These are phyloP conservation scores for Ustilaginoidea virens DNA, from an alignment of 2,329 filamentous ascomycete genomes.

Conservation along the genomic window DNA sequence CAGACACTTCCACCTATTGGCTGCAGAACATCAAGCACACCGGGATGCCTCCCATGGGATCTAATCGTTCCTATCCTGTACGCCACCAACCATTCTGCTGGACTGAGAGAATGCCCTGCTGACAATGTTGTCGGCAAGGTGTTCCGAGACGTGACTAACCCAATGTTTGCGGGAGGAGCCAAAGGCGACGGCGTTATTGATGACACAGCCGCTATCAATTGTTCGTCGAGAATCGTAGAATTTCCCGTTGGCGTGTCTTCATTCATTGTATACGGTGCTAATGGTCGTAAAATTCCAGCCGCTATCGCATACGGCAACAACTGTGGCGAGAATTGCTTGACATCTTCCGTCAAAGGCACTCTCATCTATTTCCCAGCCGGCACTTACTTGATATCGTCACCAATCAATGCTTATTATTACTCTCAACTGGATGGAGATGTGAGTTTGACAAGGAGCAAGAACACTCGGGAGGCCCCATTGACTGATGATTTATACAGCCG, in stretches of 20 bases:
- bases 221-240: background rate
- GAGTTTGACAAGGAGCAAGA: background rate
- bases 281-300: background rate
- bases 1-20: constrained; percentile 2
- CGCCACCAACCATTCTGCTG: too few relatives aligned
- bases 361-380: background rate
- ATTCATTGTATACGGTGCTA: background rate
- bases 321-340: background rate
- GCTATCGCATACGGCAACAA: background rate
- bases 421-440: background rate
- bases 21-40: constrained; percentile 2
- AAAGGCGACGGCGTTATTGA: too few relatives aligned
- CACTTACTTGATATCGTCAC: background rate
- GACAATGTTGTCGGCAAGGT: too few relatives aligned
- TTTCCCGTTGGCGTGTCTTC: background rate
- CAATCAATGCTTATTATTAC: background rate
- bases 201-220: background rate
- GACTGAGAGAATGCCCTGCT: too few relatives aligned
- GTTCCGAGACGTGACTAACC: too few relatives aligned
- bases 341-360: background rate
- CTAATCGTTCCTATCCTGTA: constrained; percentile 3
- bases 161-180: too few relatives aligned
- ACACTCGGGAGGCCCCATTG: too few relatives aligned
- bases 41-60: constrained; percentile 2
- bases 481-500: background rate